Base-by-base conservation (phyloP, 148 eudicot species). In the Cornus florida region DNA sequence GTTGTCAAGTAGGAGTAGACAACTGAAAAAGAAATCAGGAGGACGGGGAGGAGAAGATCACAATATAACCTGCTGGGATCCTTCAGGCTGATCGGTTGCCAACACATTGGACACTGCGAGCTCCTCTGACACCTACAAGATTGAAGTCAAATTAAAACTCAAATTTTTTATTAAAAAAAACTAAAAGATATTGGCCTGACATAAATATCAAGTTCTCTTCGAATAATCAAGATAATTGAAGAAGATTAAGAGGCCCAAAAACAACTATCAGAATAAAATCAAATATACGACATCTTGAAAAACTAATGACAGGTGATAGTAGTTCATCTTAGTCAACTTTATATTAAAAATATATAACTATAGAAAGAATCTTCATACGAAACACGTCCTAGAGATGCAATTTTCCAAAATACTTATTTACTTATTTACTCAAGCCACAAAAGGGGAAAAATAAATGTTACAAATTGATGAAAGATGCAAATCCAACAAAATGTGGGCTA, bases 91-190 rank as follows among this genome's bases (percentile, higher is more conserved):
- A 95, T 89, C 57, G 97, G 82, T 82, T 93, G 99, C 97, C 97
- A 95, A 76, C 99, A 95, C 99, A 95, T 95, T 10, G 99, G 99
- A 82, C 99, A 95, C 80, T 95, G 94, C 64, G 99, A 90, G 84
- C 99, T 95, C 87, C 99, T 92, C 84, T 95, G 97, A 82, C 99
- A 95, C 99, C 99, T 95, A 82, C 35, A 83, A 33, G 67, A 35
- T 22, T 67, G 20, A 10, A 77, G 38, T 67, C 74, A 67, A 39
- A 69, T 72, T 28, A 79, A 24, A 48, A 78, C 59, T 23, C 43
- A 10, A 1, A 0, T 6, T 62, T 62, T 62, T 53, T 53, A 28
- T 28, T 28, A 28, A 28, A 28, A 28, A 4, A 53, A 12, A 1
- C 12, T 17, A 62, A 17, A 17, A 13, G 5, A 19, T 20, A 17